Evolutionary conservation across 176 grass and related monocot genomes (phyloP), one percentile per base, ranked within the genome.

Genomic region (Thinopyrum elongatum): DNA sequence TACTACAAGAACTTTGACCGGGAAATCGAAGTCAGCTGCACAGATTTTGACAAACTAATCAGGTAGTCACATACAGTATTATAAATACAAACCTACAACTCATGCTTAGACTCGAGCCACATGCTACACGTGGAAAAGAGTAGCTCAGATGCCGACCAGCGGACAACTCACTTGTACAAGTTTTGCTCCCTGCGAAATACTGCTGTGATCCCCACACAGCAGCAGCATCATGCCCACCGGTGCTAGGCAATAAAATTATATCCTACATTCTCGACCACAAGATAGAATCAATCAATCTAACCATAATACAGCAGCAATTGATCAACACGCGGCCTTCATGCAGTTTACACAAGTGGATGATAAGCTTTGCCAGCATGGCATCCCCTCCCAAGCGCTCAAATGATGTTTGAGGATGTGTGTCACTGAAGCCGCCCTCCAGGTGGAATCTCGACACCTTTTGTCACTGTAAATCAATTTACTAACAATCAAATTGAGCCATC

Each of bases 181-280:
- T 47, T 79, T 63, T 70, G 61, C 76, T 84, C 68, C 61, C 49
- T 84, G 27, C 1, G 55, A 61, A 49, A 79, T 49, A 63, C 81
- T 62, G 38, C 28, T 51, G 66, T n/a, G 66, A 46, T 71, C 53
- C 53, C 70, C 81, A 65, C 67, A 70, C 83, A 83, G 71, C 41
- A 88, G 80, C 81, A 73, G 61, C 74, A 86, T 80, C 25, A 8
- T 21, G 59, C 80, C 90, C 79, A 94, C 55, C n/a, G n/a, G n/a
- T 64, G 44, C 46, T 89, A 83, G 84, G 87, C 72, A 82, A 72
- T 73, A 92, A 94, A 92, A 83, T 75, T 75, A 88, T 90, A 87
- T 89, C 73, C 91, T 70, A 85, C 59, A 91, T 70, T 91, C 80
- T 57, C 91, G 67, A 84, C 65, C 51, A 25, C 80, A 76, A 78